Conservation (phyloP, 805 yeast genomes). For the Lipomyces mesembrius region DNA sequence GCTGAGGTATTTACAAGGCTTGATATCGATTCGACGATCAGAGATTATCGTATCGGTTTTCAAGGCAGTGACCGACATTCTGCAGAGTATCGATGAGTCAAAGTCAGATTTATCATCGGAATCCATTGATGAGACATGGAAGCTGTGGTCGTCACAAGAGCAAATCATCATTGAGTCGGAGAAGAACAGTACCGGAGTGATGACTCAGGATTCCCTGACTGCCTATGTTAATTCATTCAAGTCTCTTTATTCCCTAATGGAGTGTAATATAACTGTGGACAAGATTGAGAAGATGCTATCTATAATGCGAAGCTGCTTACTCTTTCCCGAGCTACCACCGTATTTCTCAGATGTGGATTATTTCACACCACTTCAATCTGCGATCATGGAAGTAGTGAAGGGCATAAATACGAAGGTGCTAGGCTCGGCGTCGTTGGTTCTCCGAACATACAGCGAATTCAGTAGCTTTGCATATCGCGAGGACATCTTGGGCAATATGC, state of each 20-base stretch:
- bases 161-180: slow-evolving; percentile 32
- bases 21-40: slow-evolving; percentile 53
- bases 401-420: slow-evolving; percentile 15
- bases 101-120: slow-evolving; percentile 22
- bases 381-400: slow-evolving; percentile 58
- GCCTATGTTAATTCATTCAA: slow-evolving; percentile 59
- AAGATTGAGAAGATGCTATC: slow-evolving; percentile 57
- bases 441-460: slow-evolving; percentile 29
- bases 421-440: slow-evolving; percentile 24
- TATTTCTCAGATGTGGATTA: slow-evolving; percentile 58
- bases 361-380: slow-evolving; percentile 66
- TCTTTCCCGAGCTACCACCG: slow-evolving; percentile 74
- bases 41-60: slow-evolving; percentile 62
- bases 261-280: slow-evolving; percentile 43
- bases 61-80: slow-evolving; percentile 55
- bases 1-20: slow-evolving; percentile 53
- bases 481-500: slow-evolving; percentile 11
- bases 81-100: slow-evolving; percentile 43
- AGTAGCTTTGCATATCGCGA: slow-evolving; percentile 33
- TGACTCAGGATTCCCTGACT: slow-evolving; percentile 54
- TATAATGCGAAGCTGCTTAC: slow-evolving; percentile 66
- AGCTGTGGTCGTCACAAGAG: slow-evolving; percentile 50
- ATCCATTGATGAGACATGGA: slow-evolving; percentile 39
- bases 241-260: slow-evolving; percentile 56
- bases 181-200: slow-evolving; percentile 48